phyloP scores from a whole-genome alignment of 768 basidiomycete species.

The Coprinellus micaceus region DNA sequence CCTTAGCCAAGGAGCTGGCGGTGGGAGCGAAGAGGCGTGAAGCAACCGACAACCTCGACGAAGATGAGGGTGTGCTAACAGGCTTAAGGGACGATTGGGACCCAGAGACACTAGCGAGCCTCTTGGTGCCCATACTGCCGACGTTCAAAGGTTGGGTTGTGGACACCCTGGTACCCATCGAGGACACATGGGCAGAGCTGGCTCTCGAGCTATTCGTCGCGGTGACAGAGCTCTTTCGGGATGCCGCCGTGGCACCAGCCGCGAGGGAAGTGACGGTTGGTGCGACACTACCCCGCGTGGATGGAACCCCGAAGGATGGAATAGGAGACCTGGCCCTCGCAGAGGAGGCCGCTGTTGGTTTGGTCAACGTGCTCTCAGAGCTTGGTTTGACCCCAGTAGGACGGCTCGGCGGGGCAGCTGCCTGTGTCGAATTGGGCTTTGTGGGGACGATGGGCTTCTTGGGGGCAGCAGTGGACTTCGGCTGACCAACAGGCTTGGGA shows the following conservation, averaged over 20 bases:
- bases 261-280: too few species aligned
- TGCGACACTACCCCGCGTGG: conserved; percentile 14
- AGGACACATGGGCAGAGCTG: conserved; percentile 32
- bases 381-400: too few species aligned
- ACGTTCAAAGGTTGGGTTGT: conserved; percentile 20
- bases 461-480: not conserved
- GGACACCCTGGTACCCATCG: conserved; percentile 39
- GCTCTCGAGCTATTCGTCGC: conserved; percentile 15
- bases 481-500: conserved; percentile 9
- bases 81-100: conserved; percentile 12
- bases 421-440: not conserved
- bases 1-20: conserved; percentile 72
- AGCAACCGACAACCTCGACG: conserved; percentile 29
- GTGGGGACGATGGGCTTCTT: not conserved
- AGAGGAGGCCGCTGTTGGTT: conserved; percentile 2
- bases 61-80: conserved; percentile 23
- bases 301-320: conserved; percentile 8
- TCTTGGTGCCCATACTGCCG: conserved; percentile 36
- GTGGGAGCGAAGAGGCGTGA: conserved; percentile 68
- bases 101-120: conserved; percentile 11
- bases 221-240: conserved; percentile 10
- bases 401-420: not conserved
- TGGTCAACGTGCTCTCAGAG: not conserved
- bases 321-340: conserved; percentile 5
- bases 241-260: not conserved